Evolutionary conservation across 768 basidiomycete genomes (phyloP), one percentile per base, ranked within the genome.

Genomic region (Cystobasidium onofrii): DNA sequence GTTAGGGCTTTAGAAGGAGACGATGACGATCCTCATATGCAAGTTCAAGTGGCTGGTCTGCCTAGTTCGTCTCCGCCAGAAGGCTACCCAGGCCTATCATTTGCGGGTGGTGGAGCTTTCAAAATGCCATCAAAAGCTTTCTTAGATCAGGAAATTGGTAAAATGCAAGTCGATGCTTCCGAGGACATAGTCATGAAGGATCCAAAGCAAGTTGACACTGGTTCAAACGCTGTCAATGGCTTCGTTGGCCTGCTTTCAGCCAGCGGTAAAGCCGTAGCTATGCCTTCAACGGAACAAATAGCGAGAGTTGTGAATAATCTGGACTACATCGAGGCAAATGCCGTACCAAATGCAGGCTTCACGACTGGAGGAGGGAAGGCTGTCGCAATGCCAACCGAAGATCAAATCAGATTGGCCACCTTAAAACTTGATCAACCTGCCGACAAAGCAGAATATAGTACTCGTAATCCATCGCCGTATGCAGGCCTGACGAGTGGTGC

Each of bases 261-360:
- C 18, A 41, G 36, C 63, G 63, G 63, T 4, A 64, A 64, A 34
- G 63, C 63, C 6, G 36, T 64, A 31, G 43, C 34, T 18, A 27
- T 41, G 13, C 64, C 73, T 1, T 64, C 74, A 18, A 46, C 57
- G 29, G 43, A 67, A 25, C 57, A 60, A 60, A 60, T 60, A 6
- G 57, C 57, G 57, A 43, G 41, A 27, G 63, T 27, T 10, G 63
- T 36, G 7, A 43, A 64, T 64, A 15, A 27, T 31, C 34, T 33
- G 17, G 39, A 13, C 15, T 27, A 31, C 15, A 39, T 34, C 25
- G 33, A 34, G 15, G 63, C 25, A 64, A 25, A 7, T 13, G 63
- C 34, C 13, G 3, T 39, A 3, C 20, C 15, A 0, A 46, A 55
- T 25, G 39, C 25, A 36, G 74, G 73, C 0, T 73, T 73, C 29